Evolutionary conservation across 768 basidiomycete species (phyloP), one percentile per base, ranked within the genome.

Genomic region (Trametes cingulata): DNA sequence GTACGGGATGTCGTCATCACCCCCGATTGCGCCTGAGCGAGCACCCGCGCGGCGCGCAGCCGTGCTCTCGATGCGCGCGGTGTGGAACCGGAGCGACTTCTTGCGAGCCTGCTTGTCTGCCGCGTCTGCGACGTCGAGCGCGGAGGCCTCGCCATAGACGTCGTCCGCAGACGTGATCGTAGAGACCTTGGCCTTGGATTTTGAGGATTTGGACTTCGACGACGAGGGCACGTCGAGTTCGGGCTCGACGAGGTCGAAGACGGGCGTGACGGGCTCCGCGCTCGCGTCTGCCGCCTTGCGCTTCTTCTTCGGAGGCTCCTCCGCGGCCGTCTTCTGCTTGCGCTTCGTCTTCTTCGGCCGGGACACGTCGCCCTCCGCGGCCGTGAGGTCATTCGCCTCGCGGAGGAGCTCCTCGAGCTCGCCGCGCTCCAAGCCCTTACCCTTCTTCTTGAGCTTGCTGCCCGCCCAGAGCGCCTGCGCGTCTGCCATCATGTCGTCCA

Each of bases 1-100:
- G 68, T 95, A 93, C 17, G 97, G 97, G 47, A 98, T 80, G 69
- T 99, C 97, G 68, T 98, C 96, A 70, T 99, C 97, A 17, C 97
- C 97, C 29, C 91, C 90, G 52, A 86, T 71, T 5, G 89, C 85
- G 24, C 81, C 82, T 62, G 76, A 80, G 58, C 91, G 80, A 6
- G 93, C 93, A 27, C 84, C 85, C 56, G 85, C 83, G 54, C 95
- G 82, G 60, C 90, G 80, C 12, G 88, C 85, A 53, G 85, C 83
- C 6, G 92, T 84, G 58, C 87, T 86, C 70, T 92, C 92, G 67
- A 99, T 95, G 71, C 89, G 91, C 54, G 91, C 84, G 5, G 93
- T 94, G 74, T 98, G 92, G 85, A 98, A 99, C 36, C 90, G 87
- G 33, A 98, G 82, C 7, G 91, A 84, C 65, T 89, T 90, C 65